Evolutionary conservation across 2,329 filamentous ascomycete species (phyloP).

Genomic region (Cladophialophora chaetospira): DNA sequence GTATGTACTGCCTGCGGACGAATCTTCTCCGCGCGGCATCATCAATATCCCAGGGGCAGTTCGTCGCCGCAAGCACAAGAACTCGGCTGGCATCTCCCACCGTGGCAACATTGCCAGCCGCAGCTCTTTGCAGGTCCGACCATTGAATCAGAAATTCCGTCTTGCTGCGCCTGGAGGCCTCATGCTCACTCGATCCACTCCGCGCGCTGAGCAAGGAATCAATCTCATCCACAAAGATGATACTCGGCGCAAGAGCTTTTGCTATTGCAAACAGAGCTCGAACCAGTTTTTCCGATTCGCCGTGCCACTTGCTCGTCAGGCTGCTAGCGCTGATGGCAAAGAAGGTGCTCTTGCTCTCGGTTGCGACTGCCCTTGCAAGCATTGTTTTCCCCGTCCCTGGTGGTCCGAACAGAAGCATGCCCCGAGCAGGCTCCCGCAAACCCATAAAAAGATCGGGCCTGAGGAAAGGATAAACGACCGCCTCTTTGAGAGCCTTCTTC

Average conservation of each 20-base stretch:
- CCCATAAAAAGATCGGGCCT: conserved; percentile 96
- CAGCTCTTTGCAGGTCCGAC: conserved; percentile 89
- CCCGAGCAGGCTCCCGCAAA: conserved; percentile 85
- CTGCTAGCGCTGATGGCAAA: conserved; percentile 96
- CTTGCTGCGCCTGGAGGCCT: conserved; percentile 91
- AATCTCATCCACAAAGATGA: conserved; percentile 98
- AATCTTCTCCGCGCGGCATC: conserved; percentile 90
- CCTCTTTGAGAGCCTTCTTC: conserved; percentile 89
- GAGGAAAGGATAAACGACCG: conserved; percentile 94
- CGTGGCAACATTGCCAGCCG: conserved; percentile 68
- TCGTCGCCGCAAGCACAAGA: conserved; percentile 90
- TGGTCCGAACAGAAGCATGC: conserved; percentile 94
- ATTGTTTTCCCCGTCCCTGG: conserved; percentile 99
- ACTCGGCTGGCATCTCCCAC: conserved; percentile 81
- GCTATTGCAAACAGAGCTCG: conserved; percentile 88
- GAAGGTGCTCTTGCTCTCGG: conserved; percentile 91
- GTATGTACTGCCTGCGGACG: conserved; percentile 92
- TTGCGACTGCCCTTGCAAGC: conserved; percentile 91
- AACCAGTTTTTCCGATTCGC: conserved; percentile 95
- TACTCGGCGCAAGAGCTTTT: conserved; percentile 84
- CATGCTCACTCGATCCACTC: conserved; percentile 77
- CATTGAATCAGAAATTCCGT: conserved; percentile 98
- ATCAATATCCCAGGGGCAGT: conserved; percentile 96
- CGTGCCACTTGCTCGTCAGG: conserved; percentile 91
- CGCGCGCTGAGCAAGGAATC: conserved; percentile 87